A percentile compares a stretch with the other conserved stretches of the same genome.
These are phyloP conservation scores for Metschnikowia lunata DNA, from an alignment of 805 yeast species.

Conservation along the genomic window DNA sequence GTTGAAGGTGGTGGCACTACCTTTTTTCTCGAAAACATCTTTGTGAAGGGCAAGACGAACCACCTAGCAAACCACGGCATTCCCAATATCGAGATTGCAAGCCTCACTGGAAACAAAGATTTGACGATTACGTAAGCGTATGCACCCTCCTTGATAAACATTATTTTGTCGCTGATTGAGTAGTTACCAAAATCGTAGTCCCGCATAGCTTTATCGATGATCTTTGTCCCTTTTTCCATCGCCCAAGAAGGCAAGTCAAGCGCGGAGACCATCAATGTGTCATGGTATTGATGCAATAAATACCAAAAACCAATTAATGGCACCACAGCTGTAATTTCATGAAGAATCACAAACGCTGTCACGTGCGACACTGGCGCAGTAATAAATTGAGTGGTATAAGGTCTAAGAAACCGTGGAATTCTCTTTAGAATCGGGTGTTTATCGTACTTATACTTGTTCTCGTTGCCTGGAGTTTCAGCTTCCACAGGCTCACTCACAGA, in stretches of 20 bases:
- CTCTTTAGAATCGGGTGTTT: slow-evolving; percentile 30
- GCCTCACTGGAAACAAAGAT: slow-evolving; percentile 50
- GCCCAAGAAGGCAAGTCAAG: slow-evolving; percentile 57
- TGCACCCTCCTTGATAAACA: slow-evolving; percentile 65
- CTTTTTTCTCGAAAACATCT: slow-evolving; percentile 9
- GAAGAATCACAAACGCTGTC: slow-evolving; percentile 61
- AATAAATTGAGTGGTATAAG: slow-evolving; percentile 46
- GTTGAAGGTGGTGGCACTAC: not conserved
- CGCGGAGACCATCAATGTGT: slow-evolving; percentile 39
- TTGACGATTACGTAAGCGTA: slow-evolving; percentile 70
- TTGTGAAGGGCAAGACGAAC: slow-evolving; percentile 44
- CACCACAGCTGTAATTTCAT: slow-evolving; percentile 69
- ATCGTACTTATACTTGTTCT: slow-evolving; percentile 8
- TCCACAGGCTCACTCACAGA: slow-evolving; percentile 4
- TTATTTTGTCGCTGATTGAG: slow-evolving; percentile 48
- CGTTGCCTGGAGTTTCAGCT: slow-evolving; percentile 1
- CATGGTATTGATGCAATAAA: slow-evolving; percentile 49
- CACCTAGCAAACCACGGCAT: slow-evolving; percentile 58
- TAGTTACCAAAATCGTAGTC: slow-evolving; percentile 28
- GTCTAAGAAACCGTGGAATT: slow-evolving; percentile 48
- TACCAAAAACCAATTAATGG: slow-evolving; percentile 72
- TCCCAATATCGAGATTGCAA: slow-evolving; percentile 44
- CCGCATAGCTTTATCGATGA: slow-evolving; percentile 51
- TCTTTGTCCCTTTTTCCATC: slow-evolving; percentile 52
- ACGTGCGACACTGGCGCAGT: slow-evolving; percentile 59